Base-by-base conservation (phyloP, 140 eudicot genomes). In the Anethum foeniculum region DNA sequence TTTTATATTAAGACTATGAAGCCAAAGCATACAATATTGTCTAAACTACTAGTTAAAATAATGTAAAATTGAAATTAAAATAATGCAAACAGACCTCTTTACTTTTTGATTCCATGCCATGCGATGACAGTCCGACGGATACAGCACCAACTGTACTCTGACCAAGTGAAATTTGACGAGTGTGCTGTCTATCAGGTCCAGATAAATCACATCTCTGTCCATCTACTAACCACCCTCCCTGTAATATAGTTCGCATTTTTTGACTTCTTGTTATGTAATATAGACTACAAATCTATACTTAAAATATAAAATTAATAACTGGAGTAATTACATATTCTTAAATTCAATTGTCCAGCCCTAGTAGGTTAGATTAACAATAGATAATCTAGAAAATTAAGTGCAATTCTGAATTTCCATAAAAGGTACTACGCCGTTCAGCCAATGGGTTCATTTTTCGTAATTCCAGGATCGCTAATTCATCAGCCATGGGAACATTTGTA, bases 401-500 rank as follows among this genome's bases (percentile, higher is more conserved):
- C 23, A 52, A 52, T 52, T 19, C 60, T 18, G 2, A 18, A 52
- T 52, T 52, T 18, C 60, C 60, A 18, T 18, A 4, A 18, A 10
- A 52, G 60, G 60, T 52, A 52, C 23, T 52, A 52, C 25, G 62
- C 6, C 43, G 64, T 78, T 80, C 30, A 80, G 89, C 96, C 90
- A 28, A 75, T 30, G 77, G 83, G 56, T 88, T 86, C 82, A 91
- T 81, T 81, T 86, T 90, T 30, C 81, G 86, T 18, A 86, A 84
- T 91, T 88, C 90, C 94, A 78, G 93, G 86, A 79, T 91, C 96
- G 85, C 82, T 82, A 76, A 88, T 78, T 94, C 95, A 84, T 93
- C 95, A 56, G 87, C 78, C 71, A 89, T 68, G 39, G 88, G 93
- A 74, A 76, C 83, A 73, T 81, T 89, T 64, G 83, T 36, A 84